Evolutionary conservation across 1,284 basidiomycete genomes (phyloP), one percentile per base, ranked within the genome.

Genomic region (Sanghuangporus sanghuang): DNA sequence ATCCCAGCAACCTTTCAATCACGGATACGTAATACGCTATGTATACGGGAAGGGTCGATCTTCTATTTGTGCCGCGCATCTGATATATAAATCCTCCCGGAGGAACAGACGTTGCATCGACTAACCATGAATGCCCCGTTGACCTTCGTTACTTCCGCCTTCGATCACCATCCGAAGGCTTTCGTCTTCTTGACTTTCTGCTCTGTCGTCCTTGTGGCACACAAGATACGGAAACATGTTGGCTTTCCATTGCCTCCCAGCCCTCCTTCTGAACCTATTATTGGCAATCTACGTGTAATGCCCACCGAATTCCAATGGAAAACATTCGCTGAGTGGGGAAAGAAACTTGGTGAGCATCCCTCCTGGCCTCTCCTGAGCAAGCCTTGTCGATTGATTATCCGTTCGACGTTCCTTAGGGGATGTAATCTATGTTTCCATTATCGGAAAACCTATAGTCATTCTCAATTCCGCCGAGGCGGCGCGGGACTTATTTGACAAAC

Each of bases 401-500:
- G 40, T 46, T 36, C 7, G 42, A 11, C 12, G 14, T 52, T 27
- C n/a, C n/a, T 35, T 23, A 64, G 63, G 63, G 5, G 63, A 64
- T 38, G 6, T 64, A 23, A 58, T 64, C 27, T 61, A 61, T 32
- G 39, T 58, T n/a, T 57, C 53, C 21, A 52, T 72, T 12, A 40
- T 73, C 21, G 74, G 75, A n/a, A 71, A 72, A 38, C 68, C 70
- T n/a, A 66, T 76, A 40, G 66, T 77, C 36, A 70, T 77, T 35
- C 59, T 78, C 35, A 76, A 74, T 63, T 73, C 74, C 9, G 59
- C 67, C 6, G 64, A 72, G 32, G 65, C 68, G 7, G 73, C 71
- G 39, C 61, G 59, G 1, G 76, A 78, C n/a, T 68, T 80, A 27
- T 68, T 78, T 18, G 76, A 77, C 39, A 74, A 74, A 39, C 69